phyloP scores from a whole-genome alignment of 768 basidiomycete species.

The Tulasnella sp. region DNA sequence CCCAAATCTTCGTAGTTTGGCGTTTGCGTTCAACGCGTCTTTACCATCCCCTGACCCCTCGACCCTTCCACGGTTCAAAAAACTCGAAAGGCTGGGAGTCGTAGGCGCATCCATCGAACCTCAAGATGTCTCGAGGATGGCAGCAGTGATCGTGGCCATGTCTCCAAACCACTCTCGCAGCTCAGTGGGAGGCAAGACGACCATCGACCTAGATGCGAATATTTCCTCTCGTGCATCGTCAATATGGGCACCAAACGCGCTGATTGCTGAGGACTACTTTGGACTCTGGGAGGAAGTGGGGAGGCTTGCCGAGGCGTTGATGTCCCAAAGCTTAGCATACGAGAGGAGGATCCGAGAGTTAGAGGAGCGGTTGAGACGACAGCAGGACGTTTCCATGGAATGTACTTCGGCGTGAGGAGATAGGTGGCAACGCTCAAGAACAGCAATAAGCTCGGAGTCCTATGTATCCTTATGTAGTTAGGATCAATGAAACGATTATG shows the following conservation, averaged over 20 bases:
- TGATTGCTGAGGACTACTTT: background rate
- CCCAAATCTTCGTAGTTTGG: background rate
- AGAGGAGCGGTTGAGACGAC: background rate
- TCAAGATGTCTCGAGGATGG: background rate
- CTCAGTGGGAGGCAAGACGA: background rate
- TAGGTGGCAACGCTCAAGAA: no score
- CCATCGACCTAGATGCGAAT: background rate
- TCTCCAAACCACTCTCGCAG: background rate
- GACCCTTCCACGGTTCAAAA: background rate
- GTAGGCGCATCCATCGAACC: background rate
- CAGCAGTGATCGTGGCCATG: background rate
- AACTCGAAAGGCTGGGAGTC: background rate
- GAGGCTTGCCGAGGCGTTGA: background rate
- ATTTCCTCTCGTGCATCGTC: background rate
- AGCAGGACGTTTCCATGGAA: background rate
- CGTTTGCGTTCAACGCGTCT: background rate
- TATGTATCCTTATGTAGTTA: no score
- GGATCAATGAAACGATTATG: no score
- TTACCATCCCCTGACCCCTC: background rate
- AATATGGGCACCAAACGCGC: background rate
- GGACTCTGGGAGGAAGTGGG: background rate
- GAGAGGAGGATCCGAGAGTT: conserved; percentile 1
- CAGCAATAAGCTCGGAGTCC: no score
- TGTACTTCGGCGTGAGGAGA: background rate
- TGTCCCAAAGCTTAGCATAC: background rate